Evolutionary conservation across 2,329 filamentous ascomycete species (phyloP).

Genomic region (Hypomyces perniciosus): DNA sequence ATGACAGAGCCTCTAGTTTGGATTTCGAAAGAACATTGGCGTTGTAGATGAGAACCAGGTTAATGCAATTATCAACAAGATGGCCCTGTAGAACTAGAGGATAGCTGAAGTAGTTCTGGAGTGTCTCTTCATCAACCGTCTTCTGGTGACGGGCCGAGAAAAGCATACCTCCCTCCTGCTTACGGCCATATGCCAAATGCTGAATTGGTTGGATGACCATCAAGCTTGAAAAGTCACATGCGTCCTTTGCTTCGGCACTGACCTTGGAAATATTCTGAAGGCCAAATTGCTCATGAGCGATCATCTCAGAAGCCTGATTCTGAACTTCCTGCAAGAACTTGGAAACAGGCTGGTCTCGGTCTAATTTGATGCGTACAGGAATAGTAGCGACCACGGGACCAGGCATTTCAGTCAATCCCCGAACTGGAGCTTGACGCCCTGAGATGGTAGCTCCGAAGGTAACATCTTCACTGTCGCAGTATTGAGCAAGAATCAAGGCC

Average conservation of each 20-base stretch:
- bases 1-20: neutral
- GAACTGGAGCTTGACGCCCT: constrained; percentile 2
- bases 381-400: constrained; percentile 8
- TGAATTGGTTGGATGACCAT: constrained; percentile 12
- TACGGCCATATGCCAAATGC: neutral
- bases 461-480: constrained; percentile 4
- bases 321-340: constrained; percentile 4
- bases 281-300: constrained; percentile 5
- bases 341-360: neutral
- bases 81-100: constrained; percentile 4
- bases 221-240: constrained; percentile 10
- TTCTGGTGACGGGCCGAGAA: neutral
- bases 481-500: constrained; percentile 1
- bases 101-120: constrained; percentile 7
- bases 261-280: constrained; percentile 2
- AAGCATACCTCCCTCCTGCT: neutral
- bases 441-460: constrained; percentile 7
- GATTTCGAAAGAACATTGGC: neutral
- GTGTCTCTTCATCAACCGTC: neutral
- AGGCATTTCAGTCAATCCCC: neutral
- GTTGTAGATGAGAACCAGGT: constrained; percentile 8
- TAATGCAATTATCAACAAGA: neutral
- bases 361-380: constrained; percentile 3
- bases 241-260: constrained; percentile 9
- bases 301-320: constrained; percentile 1